These are phyloP conservation scores for Aspergillus neotritici DNA, from an alignment of 2,329 filamentous ascomycete species.

Conservation along the genomic window DNA sequence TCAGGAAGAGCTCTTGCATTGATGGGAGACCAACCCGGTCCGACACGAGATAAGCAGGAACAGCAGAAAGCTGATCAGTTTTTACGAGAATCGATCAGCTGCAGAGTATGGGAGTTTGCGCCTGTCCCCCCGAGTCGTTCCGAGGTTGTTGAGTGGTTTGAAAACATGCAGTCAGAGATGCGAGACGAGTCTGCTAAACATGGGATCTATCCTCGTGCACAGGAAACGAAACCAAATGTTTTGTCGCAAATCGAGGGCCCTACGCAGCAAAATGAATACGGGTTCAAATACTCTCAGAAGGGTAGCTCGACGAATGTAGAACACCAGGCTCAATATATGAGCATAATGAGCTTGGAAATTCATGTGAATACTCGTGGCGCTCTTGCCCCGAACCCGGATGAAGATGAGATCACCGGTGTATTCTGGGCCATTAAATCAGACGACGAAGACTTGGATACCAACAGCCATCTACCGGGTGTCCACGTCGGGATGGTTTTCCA, in stretches of 20 bases:
- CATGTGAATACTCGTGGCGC: slow-evolving; percentile 82
- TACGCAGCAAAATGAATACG: slow-evolving; percentile 74
- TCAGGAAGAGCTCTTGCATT: slow-evolving; percentile 53
- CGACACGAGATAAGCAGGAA: slow-evolving; percentile 46
- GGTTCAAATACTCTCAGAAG: slow-evolving; percentile 80
- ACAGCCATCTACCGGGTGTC: slow-evolving; percentile 45
- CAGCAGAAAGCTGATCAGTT: slow-evolving; percentile 49
- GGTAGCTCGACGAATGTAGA: slow-evolving; percentile 68
- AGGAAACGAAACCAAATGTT: slow-evolving; percentile 24
- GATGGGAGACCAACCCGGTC: slow-evolving; percentile 48
- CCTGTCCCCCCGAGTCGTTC: slow-evolving; percentile 61
- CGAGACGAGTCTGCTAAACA: slow-evolving; percentile 2
- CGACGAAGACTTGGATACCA: slow-evolving; percentile 52
- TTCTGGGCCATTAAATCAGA: slow-evolving; percentile 87
- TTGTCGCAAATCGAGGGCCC: slow-evolving; percentile 84
- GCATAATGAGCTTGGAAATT: slow-evolving; percentile 86
- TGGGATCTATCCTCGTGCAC: slow-evolving; percentile 3
- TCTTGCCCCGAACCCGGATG: slow-evolving; percentile 79
- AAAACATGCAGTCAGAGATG: slow-evolving; percentile 26
- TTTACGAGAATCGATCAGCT: slow-evolving; percentile 54
- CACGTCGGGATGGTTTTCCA: slow-evolving; percentile 69
- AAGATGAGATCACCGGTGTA: slow-evolving; percentile 80
- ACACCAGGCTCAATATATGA: slow-evolving; percentile 91
- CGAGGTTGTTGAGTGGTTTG: slow-evolving; percentile 67
- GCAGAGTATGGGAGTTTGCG: slow-evolving; percentile 72